These are phyloP conservation scores for Neolentinus lepideus DNA, from an alignment of 1,284 basidiomycete species.

Conservation along the genomic window DNA sequence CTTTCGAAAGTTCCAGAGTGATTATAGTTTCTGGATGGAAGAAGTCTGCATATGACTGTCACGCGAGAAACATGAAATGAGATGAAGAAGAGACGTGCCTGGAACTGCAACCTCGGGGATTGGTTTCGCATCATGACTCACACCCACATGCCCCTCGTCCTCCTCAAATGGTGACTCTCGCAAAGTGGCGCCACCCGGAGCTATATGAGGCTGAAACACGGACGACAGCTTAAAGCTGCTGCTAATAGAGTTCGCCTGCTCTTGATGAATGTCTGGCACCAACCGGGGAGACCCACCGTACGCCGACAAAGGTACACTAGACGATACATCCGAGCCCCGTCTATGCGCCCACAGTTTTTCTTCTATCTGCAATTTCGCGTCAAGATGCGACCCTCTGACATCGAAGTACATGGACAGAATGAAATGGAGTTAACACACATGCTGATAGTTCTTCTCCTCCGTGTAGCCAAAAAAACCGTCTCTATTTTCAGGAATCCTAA, in stretches of 20 bases:
- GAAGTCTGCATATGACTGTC: background rate
- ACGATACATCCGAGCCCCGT: constrained; percentile 26
- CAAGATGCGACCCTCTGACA: background rate
- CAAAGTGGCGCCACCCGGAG: constrained; percentile 13
- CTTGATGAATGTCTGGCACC: constrained; percentile 31
- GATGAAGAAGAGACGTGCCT: background rate
- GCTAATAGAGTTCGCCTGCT: constrained; percentile 27
- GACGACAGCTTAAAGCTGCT: constrained; percentile 34
- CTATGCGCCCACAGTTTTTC: constrained; percentile 63
- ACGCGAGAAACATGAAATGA: background rate
- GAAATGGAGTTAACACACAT: constrained; percentile 40
- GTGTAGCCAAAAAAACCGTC: constrained; percentile 73
- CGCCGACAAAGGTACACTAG: constrained; percentile 1
- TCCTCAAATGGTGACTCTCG: constrained; percentile 29
- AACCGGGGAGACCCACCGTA: constrained; percentile 6
- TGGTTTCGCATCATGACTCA: background rate
- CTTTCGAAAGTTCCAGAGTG: constrained; percentile 42
- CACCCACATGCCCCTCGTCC: constrained; percentile 25
- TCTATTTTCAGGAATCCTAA: constrained; percentile 51
- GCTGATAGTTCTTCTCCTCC: constrained; percentile 66
- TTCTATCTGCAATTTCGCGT: constrained; percentile 46
- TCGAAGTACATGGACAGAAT: background rate
- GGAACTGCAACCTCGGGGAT: background rate
- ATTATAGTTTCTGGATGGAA: constrained; percentile 30
- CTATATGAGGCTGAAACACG: constrained; percentile 23